Evolutionary conservation across 495 filamentous ascomycete species (phyloP).

Genomic region (Ascodesmis nigricans): DNA sequence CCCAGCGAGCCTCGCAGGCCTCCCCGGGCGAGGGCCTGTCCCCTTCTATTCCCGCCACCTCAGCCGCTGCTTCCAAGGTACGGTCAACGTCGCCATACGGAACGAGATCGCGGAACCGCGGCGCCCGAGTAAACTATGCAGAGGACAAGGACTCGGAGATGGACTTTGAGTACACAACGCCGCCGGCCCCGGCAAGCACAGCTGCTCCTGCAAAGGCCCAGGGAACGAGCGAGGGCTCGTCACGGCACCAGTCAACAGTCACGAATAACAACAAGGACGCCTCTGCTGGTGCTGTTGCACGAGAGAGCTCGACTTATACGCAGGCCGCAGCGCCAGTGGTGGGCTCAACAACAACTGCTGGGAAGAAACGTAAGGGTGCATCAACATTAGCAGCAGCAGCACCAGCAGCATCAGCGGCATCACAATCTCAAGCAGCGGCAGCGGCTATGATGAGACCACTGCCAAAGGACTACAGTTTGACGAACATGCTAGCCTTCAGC

Average conservation of each 20-base stretch:
- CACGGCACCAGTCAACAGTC: constrained; percentile 22
- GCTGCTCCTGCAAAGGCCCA: constrained; percentile 23
- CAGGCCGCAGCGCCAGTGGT: constrained; percentile 11
- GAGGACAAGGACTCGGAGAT: constrained; percentile 86
- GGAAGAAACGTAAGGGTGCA: constrained; percentile 24
- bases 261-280: constrained; percentile 19
- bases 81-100: constrained; percentile 53
- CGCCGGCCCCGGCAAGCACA: constrained; percentile 30
- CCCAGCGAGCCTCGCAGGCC: constrained; percentile 2
- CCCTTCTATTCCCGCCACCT: neutral
- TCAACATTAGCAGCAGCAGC: no score
- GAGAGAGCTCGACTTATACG: neutral
- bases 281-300: no score
- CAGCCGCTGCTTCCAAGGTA: constrained; percentile 22
- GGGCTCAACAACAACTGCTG: constrained; percentile 22
- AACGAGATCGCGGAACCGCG: constrained; percentile 82
- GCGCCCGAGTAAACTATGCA: constrained; percentile 80
- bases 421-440: no score
- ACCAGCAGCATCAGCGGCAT: no score
- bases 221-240: constrained; percentile 24
- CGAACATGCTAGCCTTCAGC: constrained; percentile 80
- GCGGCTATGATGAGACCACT: constrained; percentile 11
- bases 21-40: neutral
- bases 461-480: constrained; percentile 16
- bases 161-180: constrained; percentile 40